Conservation (phyloP, 495 filamentous ascomycete genomes). For the Cairneyella variabilis region DNA sequence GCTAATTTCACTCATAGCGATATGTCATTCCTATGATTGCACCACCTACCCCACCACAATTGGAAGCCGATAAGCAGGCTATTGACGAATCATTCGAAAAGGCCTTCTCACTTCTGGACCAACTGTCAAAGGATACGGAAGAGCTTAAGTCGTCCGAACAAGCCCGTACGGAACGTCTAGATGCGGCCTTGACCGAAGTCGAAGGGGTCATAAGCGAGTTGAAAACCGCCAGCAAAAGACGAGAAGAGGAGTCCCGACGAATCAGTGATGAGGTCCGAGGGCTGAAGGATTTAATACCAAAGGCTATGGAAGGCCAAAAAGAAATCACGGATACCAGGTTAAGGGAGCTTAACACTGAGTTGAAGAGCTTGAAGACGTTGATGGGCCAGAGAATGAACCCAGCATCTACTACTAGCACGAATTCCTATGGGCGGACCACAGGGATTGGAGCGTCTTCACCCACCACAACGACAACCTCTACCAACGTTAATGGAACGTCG, state of each 20-base stretch:
- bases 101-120: conserved; percentile 87
- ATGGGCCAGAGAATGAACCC: conserved; percentile 74
- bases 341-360: conserved; percentile 79
- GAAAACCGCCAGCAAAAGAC: conserved; percentile 69
- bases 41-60: conserved; percentile 86
- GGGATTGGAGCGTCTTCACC: conserved; percentile 7
- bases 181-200: conserved; percentile 76
- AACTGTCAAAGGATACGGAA: conserved; percentile 84
- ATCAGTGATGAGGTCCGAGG: conserved; percentile 83
- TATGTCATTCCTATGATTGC: conserved; percentile 89
- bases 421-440: conserved; percentile 9
- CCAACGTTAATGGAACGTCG: conserved; percentile 7
- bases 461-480: background rate
- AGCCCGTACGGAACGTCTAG: conserved; percentile 77
- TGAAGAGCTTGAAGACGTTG: conserved; percentile 88
- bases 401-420: conserved; percentile 33
- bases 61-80: conserved; percentile 86
- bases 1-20: conserved; percentile 50
- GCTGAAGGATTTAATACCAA: conserved; percentile 79
- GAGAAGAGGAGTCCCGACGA: conserved; percentile 80
- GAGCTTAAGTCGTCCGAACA: conserved; percentile 81
- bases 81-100: conserved; percentile 91
- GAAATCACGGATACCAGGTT: conserved; percentile 75
- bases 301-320: conserved; percentile 81
- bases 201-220: conserved; percentile 77